These are phyloP conservation scores for Botryotinia globosa DNA, from an alignment of 2,329 filamentous ascomycete genomes.

Conservation along the genomic window DNA sequence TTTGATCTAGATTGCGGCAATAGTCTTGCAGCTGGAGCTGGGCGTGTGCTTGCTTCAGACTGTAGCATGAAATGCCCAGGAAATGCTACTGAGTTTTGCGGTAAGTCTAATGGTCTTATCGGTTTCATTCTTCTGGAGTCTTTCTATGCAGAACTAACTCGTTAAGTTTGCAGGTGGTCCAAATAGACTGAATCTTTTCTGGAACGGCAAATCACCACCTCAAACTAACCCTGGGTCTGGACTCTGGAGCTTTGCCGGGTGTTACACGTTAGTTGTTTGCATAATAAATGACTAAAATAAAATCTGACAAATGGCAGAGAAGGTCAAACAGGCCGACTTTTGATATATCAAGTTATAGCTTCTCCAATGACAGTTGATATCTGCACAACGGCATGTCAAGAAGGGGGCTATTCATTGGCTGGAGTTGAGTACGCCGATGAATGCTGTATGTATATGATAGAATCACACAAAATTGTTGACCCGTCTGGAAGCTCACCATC, in stretches of 20 bases:
- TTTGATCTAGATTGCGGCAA: constrained; percentile 29
- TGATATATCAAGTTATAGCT: constrained; percentile 21
- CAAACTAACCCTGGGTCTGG: constrained; percentile 26
- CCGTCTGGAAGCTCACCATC: not conserved
- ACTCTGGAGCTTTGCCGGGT: constrained; percentile 29
- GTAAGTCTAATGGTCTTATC: constrained; percentile 18
- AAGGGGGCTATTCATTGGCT: constrained; percentile 40
- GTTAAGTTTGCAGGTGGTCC: constrained; percentile 23
- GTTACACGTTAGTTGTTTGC: constrained; percentile 28
- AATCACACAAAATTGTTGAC: not conserved
- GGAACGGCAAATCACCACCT: constrained; percentile 32
- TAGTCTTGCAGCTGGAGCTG: constrained; percentile 23
- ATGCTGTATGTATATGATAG: constrained; percentile 37
- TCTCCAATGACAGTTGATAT: constrained; percentile 27
- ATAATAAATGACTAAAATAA: not conserved
- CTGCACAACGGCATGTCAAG: constrained; percentile 30
- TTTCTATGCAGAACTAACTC: not conserved
- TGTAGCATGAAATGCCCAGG: constrained; percentile 36
- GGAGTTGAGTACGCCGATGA: constrained; percentile 48
- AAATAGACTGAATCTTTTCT: constrained; percentile 35
- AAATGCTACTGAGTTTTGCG: constrained; percentile 38
- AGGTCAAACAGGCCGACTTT: constrained; percentile 27
- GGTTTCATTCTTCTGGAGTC: not conserved
- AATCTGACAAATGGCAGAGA: constrained; percentile 21
- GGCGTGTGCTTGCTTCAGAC: constrained; percentile 23